Evolutionary conservation across 139 green algal species (phyloP).

Genomic region (Medakamo hakoo): DNA sequence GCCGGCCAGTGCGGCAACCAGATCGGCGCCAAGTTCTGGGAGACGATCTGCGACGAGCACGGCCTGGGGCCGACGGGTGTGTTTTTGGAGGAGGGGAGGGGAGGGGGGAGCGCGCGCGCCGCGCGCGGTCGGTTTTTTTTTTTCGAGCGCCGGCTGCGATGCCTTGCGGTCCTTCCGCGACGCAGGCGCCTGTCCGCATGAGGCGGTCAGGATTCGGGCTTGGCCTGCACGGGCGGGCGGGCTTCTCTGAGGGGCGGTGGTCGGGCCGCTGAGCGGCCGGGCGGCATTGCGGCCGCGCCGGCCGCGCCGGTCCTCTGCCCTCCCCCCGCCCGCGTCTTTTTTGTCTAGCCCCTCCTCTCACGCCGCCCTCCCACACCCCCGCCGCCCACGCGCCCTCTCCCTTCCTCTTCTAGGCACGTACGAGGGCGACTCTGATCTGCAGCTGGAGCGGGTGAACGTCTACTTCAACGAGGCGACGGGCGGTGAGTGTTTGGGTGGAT

Average conservation of each 20-base stretch:
- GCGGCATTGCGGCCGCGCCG: no score
- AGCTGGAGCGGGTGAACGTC: constrained; percentile 98
- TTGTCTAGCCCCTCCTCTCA: no score
- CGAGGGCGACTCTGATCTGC: constrained; percentile 84
- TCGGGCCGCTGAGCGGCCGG: no score
- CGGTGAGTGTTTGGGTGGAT: constrained; percentile 24
- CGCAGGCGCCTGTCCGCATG: background rate
- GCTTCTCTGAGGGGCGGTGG: no score
- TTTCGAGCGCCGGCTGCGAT: background rate
- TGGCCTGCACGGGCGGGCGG: no score
- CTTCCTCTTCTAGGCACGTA: constrained; percentile 9
- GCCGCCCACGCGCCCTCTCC: background rate
- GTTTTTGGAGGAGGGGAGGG: no score
- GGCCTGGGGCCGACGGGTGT: constrained; percentile 86
- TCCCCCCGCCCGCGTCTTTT: no score
- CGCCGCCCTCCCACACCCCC: no score
- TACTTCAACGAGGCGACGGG: constrained; percentile 99
- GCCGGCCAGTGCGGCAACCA: constrained; percentile 94
- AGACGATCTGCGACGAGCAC: constrained; percentile 73
- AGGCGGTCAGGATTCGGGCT: background rate
- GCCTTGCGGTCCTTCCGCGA: background rate
- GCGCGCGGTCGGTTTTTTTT: background rate
- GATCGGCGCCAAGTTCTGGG: constrained; percentile 95
- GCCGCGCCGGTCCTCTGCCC: no score
- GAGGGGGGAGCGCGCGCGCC: background rate